Percentiles rank a stretch among this genome's conserved stretches.
These are phyloP conservation scores for Neurospora terricola DNA, from an alignment of 495 filamentous ascomycete genomes.

Conservation along the genomic window DNA sequence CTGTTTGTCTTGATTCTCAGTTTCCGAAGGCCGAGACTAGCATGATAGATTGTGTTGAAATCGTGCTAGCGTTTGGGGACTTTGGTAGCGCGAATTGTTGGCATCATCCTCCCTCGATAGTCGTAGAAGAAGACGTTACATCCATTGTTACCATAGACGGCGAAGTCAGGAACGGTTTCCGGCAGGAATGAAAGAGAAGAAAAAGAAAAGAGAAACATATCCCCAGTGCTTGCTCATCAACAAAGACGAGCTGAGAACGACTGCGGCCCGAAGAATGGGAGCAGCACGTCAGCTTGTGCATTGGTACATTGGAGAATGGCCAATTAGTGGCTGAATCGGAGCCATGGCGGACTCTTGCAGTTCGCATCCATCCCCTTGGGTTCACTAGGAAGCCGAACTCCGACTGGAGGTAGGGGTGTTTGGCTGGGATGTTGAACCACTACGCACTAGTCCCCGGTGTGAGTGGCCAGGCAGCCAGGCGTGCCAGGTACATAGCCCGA, in stretches of 20 bases:
- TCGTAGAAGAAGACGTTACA: not conserved
- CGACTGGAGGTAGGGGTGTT: not conserved
- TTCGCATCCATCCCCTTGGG: not conserved
- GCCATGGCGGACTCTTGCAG: not conserved
- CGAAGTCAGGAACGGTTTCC: not conserved
- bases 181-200: not conserved
- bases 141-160: not conserved
- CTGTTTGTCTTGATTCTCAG: not conserved
- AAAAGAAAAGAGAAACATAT: not conserved
- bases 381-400: not conserved
- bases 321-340: not conserved
- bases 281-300: not conserved
- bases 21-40: not conserved
- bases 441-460: not conserved
- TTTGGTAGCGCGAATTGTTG: not conserved
- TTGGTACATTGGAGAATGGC: not conserved
- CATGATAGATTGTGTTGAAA: not conserved
- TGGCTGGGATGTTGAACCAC: not conserved
- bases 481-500: not conserved
- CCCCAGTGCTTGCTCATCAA: not conserved
- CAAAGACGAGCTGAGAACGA: not conserved
- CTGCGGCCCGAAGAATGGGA: not conserved
- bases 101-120: not conserved
- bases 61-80: not conserved
- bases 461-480: not conserved